phyloP scores from a whole-genome alignment of 208 protist species.

The Angomonas ambiguus region DNA sequence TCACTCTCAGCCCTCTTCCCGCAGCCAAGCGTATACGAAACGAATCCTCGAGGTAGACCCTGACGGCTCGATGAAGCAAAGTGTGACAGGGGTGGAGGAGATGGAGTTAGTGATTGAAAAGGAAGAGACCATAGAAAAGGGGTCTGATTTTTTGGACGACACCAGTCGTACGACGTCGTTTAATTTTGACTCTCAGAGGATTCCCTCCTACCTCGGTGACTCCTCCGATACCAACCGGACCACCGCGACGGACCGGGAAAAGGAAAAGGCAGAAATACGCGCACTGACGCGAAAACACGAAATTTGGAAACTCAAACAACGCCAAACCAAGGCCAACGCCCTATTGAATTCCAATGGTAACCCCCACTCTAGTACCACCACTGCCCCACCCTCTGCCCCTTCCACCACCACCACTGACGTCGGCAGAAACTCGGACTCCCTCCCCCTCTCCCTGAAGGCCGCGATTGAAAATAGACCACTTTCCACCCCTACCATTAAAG shows the following conservation, averaged over 20 bases:
- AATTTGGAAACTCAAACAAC: slow-evolving; percentile 73
- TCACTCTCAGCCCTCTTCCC: slow-evolving; percentile 31
- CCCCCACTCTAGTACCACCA: not conserved
- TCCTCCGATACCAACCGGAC: not conserved
- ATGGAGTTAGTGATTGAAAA: slow-evolving; percentile 17
- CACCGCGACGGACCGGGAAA: not conserved
- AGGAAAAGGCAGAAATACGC: slow-evolving; percentile 15
- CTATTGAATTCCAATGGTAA: not conserved
- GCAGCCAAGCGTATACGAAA: not conserved
- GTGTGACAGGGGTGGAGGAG: not conserved
- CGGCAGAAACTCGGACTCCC: not conserved
- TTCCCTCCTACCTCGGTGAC: slow-evolving; percentile 1
- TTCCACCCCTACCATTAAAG: slow-evolving; percentile 17
- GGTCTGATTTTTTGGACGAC: not conserved
- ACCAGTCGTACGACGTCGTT: not conserved
- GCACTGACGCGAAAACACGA: slow-evolving; percentile 70
- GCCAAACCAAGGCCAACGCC: slow-evolving; percentile 27
- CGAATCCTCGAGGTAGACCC: not conserved
- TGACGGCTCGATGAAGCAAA: not conserved
- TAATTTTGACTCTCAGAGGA: not conserved
- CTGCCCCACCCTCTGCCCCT: not conserved
- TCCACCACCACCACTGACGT: not conserved
- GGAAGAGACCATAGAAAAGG: slow-evolving; percentile 1
- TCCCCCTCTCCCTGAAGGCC: not conserved
- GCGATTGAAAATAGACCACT: not conserved